Percentiles rank a stretch among this genome's conserved stretches.
Evolutionary conservation across 352 stramenopile species (phyloP).

Genomic region (Blastocystis hominis): DNA sequence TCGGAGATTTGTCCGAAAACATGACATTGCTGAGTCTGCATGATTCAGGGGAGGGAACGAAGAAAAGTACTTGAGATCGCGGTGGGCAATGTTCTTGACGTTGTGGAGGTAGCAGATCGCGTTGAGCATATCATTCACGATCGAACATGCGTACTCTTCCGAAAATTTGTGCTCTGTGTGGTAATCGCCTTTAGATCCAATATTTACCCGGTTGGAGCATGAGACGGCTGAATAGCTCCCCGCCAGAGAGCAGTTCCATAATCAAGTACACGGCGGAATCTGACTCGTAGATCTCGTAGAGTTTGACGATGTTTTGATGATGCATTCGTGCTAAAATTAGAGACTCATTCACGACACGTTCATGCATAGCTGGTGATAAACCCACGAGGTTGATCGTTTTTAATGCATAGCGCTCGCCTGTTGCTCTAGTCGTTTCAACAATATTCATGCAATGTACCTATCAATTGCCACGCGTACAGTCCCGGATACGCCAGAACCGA

Average conservation of each 20-base stretch:
- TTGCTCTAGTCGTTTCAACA: neutral
- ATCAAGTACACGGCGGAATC: slow-evolving; percentile 22
- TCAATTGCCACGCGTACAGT: slow-evolving; percentile 34
- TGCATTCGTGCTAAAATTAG: slow-evolving; percentile 25
- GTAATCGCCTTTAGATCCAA: neutral
- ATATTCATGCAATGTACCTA: neutral
- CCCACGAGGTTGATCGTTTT: slow-evolving; percentile 39
- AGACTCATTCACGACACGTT: slow-evolving; percentile 15
- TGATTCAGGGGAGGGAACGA: neutral
- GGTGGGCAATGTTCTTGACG: slow-evolving; percentile 56
- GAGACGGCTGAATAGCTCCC: slow-evolving; percentile 33
- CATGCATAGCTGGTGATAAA: neutral
- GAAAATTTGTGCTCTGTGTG: slow-evolving; percentile 40
- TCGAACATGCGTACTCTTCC: slow-evolving; percentile 27
- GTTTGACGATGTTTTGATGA: slow-evolving; percentile 56
- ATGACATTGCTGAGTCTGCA: slow-evolving; percentile 42
- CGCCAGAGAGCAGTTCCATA: slow-evolving; percentile 47
- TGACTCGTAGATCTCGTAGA: slow-evolving; percentile 54
- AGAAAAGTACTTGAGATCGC: slow-evolving; percentile 14
- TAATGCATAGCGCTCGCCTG: slow-evolving; percentile 17
- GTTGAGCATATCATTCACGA: slow-evolving; percentile 42
- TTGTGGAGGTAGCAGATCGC: slow-evolving; percentile 53
- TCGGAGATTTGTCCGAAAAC: slow-evolving; percentile 21
- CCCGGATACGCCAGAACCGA: slow-evolving; percentile 4
- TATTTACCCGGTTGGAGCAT: slow-evolving; percentile 26